phyloP scores from a whole-genome alignment of 306 rosid species.

The Vigna hirtella region DNA sequence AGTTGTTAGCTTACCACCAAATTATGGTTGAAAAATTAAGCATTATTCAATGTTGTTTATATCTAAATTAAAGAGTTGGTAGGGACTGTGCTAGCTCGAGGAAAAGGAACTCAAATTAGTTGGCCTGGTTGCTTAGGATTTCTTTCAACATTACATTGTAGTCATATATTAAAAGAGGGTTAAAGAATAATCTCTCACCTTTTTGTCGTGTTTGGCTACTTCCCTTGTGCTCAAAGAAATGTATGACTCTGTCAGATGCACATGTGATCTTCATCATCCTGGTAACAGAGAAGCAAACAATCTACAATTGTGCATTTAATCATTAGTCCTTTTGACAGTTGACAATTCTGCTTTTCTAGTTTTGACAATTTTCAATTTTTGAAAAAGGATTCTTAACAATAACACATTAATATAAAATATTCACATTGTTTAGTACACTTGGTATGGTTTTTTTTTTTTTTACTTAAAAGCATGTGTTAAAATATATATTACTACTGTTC shows the following conservation, averaged over 20 bases:
- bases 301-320: conserved; percentile 12
- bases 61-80: not conserved
- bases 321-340: not conserved
- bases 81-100: too few species aligned
- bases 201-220: not conserved
- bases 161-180: not conserved
- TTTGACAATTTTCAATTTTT: not conserved
- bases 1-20: conserved; percentile 23
- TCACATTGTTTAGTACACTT: not conserved
- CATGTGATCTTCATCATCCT: conserved; percentile 33
- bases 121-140: not conserved
- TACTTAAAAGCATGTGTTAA: not conserved
- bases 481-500: not conserved
- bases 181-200: not conserved
- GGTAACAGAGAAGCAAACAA: conserved; percentile 36
- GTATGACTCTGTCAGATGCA: not conserved
- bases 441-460: too few species aligned
- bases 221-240: conserved; percentile 19
- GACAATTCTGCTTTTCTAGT: not conserved
- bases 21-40: conserved; percentile 14
- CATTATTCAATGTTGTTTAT: not conserved
- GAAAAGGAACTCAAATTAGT: not conserved
- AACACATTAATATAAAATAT: not conserved
- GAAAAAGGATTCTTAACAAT: too few species aligned
- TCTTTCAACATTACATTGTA: not conserved